Percentiles rank a stretch among this genome's conserved stretches.
Evolutionary conservation across 257 asterid genomes (phyloP).

Genomic region (Solanum microdontum): DNA sequence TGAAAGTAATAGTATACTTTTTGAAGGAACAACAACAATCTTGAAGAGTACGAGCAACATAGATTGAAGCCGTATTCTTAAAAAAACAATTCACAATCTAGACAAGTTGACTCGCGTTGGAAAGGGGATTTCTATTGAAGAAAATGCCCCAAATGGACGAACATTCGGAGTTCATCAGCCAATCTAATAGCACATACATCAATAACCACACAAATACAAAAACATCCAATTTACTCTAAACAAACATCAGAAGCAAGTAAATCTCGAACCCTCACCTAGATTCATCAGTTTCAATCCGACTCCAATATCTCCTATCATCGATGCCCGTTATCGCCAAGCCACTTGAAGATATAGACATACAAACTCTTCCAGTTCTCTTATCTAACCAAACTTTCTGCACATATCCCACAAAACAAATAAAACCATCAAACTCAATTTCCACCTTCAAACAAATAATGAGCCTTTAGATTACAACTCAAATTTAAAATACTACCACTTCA

Average conservation of each 20-base stretch:
- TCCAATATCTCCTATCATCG: slow-evolving; percentile 91
- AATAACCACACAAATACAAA: not conserved
- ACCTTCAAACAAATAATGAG: not conserved
- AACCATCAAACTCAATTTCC: not conserved
- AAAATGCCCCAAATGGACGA: not conserved
- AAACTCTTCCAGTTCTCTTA: slow-evolving; percentile 53
- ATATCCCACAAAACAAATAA: slow-evolving; percentile 5
- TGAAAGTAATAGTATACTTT: not conserved
- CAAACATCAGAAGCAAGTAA: not conserved
- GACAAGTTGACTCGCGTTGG: not conserved
- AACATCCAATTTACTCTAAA: not conserved
- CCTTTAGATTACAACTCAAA: not conserved
- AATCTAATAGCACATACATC: slow-evolving; percentile 5
- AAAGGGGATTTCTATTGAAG: not conserved
- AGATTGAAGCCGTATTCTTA: not conserved
- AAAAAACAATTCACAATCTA: not conserved
- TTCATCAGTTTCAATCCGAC: slow-evolving; percentile 70
- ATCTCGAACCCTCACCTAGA: slow-evolving; percentile 50
- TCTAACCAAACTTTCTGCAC: slow-evolving; percentile 88
- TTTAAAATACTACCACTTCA: not conserved
- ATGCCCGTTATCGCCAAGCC: slow-evolving; percentile 81
- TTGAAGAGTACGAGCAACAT: not conserved
- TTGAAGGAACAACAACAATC: not conserved
- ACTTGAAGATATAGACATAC: slow-evolving; percentile 57
- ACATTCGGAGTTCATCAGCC: not conserved